phyloP scores from a whole-genome alignment of 148 eudicot genomes.

The Diospyros kaki region DNA sequence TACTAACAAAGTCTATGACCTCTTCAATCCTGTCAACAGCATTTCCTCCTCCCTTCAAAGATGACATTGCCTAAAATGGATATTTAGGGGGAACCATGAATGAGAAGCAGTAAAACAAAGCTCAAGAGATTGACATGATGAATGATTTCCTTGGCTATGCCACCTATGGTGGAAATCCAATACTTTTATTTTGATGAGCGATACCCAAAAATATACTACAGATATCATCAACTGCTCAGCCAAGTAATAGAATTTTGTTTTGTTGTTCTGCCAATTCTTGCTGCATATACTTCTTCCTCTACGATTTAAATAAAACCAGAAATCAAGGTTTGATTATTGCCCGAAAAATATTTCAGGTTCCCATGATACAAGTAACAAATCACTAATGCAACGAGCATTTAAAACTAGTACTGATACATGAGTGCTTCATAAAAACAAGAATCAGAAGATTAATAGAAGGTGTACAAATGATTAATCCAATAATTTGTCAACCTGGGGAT shows the following conservation, averaged over 20 bases:
- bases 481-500: background rate
- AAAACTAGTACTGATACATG: background rate
- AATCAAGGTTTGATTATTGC: background rate
- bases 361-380: background rate
- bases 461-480: background rate
- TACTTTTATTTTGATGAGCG: background rate
- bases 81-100: slow-evolving; percentile 9
- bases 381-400: background rate
- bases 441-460: background rate
- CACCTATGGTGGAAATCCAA: background rate
- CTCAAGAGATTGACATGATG: background rate
- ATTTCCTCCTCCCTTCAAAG: slow-evolving; percentile 44
- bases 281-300: no score
- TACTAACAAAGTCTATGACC: slow-evolving; percentile 58
- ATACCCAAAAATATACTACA: background rate
- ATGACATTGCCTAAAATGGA: slow-evolving; percentile 56
- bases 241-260: no score
- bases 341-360: background rate
- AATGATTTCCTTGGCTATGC: background rate
- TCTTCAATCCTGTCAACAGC: slow-evolving; percentile 55
- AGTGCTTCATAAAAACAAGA: background rate
- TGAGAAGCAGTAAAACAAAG: slow-evolving; percentile 5
- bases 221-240: no score
- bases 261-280: no score
- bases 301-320: background rate